A percentile compares a stretch with the other conserved stretches of the same genome.
These are phyloP conservation scores for Phytophthora multivora DNA, from an alignment of 352 stramenopile species.

Conservation along the genomic window DNA sequence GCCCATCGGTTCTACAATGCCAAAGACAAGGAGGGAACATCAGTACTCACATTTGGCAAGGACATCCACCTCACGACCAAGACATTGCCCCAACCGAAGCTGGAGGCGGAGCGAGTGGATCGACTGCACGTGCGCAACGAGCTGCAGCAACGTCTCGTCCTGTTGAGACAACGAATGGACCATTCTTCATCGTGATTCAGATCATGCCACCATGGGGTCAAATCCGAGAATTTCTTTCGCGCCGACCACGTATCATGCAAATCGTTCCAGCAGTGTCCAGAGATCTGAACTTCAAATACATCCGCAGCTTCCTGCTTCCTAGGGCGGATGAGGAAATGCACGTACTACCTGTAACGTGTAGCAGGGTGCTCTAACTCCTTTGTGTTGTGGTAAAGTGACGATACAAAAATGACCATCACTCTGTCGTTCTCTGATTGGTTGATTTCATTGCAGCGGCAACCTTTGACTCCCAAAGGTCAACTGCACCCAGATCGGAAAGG, in stretches of 20 bases:
- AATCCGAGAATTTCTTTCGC: slow-evolving; percentile 30
- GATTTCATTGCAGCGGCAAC: slow-evolving; percentile 10
- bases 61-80: slow-evolving; percentile 67
- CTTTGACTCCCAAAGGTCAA: slow-evolving; percentile 17
- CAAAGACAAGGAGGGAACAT: slow-evolving; percentile 35
- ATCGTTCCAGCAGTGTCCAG: neutral
- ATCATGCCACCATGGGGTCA: slow-evolving; percentile 21
- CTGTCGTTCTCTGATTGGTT: slow-evolving; percentile 25
- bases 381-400: too few relatives aligned
- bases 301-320: neutral
- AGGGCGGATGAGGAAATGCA: neutral
- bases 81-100: slow-evolving; percentile 48
- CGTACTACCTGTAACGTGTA: too few relatives aligned
- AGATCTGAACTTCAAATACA: neutral
- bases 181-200: too few relatives aligned
- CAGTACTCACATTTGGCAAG: slow-evolving; percentile 69
- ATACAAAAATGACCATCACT: neutral
- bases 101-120: slow-evolving; percentile 72
- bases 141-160: slow-evolving; percentile 36
- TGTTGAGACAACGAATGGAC: slow-evolving; percentile 3
- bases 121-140: slow-evolving; percentile 52
- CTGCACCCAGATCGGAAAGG: slow-evolving; percentile 29
- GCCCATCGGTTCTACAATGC: slow-evolving; percentile 71
- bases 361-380: too few relatives aligned
- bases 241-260: slow-evolving; percentile 2